Conservation (phyloP, 2,329 filamentous ascomycete species). For the Colletotrichum tropicale region DNA sequence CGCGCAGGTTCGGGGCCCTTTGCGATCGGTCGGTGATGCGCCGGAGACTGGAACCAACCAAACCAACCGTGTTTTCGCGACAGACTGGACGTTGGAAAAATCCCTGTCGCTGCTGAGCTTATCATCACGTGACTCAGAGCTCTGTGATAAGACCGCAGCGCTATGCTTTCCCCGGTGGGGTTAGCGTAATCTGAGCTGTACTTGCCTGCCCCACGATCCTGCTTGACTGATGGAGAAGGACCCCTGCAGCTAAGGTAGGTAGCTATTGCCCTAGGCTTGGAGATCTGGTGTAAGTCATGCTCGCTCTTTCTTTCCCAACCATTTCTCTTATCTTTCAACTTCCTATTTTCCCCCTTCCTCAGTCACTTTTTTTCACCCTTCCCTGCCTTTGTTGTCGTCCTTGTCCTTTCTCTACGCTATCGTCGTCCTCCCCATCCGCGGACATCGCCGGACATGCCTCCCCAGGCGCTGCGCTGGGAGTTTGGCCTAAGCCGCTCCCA, state of each 20-base stretch:
- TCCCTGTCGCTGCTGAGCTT: not conserved
- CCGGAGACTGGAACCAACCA: not conserved
- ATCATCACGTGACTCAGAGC: not conserved
- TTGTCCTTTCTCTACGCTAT: not conserved
- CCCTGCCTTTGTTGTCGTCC: not conserved
- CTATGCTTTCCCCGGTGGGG: not conserved
- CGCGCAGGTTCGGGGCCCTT: slow-evolving; percentile 11
- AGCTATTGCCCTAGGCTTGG: not conserved
- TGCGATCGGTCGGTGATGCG: slow-evolving; percentile 15
- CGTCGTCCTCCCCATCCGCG: not conserved
- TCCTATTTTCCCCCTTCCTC: too few species aligned
- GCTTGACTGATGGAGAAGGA: not conserved
- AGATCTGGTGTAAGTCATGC: not conserved
- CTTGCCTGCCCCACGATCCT: not conserved
- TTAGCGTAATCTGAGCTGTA: not conserved
- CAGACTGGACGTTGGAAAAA: slow-evolving; percentile 8
- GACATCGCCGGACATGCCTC: not conserved
- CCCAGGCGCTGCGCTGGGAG: not conserved
- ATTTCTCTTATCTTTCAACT: not conserved
- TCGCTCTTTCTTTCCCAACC: not conserved
- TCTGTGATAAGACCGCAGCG: not conserved
- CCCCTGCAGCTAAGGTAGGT: not conserved
- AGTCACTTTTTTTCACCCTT: not conserved
- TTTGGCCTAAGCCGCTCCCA: not conserved
- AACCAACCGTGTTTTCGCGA: slow-evolving; percentile 19